phyloP scores from a whole-genome alignment of 139 green algal species.

The Spirogloea muscicola region DNA sequence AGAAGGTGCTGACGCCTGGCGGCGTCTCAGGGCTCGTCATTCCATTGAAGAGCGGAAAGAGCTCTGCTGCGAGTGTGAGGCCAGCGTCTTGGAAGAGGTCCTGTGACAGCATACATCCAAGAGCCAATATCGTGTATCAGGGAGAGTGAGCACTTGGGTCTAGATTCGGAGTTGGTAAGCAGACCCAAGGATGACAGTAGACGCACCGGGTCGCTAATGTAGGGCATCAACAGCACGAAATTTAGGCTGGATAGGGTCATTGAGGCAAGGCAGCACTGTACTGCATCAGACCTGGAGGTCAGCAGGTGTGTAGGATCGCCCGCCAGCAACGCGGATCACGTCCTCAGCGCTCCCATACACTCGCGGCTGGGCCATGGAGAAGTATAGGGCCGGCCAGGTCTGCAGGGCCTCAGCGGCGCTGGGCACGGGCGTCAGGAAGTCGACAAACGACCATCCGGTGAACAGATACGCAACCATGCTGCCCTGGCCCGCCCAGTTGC shows the following conservation, averaged over 20 bases:
- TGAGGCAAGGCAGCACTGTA: background rate
- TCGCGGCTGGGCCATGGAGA: slow-evolving; percentile 5
- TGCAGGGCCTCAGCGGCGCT: background rate
- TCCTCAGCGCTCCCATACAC: background rate
- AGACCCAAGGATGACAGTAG: background rate
- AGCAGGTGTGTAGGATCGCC: background rate
- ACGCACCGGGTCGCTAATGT: background rate
- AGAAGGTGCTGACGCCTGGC: background rate
- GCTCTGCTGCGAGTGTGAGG: background rate
- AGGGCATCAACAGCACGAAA: too few relatives aligned
- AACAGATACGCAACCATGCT: background rate
- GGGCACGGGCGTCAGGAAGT: slow-evolving; percentile 3
- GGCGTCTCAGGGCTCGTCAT: background rate
- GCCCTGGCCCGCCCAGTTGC: slow-evolving; percentile 13
- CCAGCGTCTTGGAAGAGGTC: slow-evolving; percentile 1
- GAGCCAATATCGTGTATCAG: background rate
- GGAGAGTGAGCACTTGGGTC: background rate
- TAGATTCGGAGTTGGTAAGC: background rate
- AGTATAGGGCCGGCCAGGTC: slow-evolving; percentile 1
- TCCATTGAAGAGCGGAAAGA: slow-evolving; percentile 15
- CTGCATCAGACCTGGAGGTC: background rate
- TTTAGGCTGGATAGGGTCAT: background rate
- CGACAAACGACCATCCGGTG: background rate
- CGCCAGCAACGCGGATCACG: background rate
- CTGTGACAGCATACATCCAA: background rate